Evolutionary conservation across 352 stramenopile species (phyloP).

Genomic region (Pythium apleroticum): DNA sequence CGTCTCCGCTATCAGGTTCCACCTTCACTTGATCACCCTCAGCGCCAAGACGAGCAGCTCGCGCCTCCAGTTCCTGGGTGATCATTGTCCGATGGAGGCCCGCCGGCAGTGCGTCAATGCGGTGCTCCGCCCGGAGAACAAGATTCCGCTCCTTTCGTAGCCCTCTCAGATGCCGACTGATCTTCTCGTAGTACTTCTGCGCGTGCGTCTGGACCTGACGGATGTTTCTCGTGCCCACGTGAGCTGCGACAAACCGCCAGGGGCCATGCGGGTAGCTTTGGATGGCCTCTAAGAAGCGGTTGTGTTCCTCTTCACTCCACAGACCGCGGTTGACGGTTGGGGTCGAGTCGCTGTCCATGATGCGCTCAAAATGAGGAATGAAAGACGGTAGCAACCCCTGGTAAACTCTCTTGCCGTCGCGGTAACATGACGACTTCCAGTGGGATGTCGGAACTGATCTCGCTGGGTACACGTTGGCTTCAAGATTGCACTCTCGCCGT

Average conservation of each 20-base stretch:
- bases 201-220: conserved; percentile 57
- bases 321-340: neutral
- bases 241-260: conserved; percentile 24
- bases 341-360: no score
- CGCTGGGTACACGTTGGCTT: no score
- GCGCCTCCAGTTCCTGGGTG: no score
- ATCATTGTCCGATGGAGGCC: no score
- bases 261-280: conserved; percentile 28
- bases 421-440: no score
- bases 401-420: no score
- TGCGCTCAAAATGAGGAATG: no score
- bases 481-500: no score
- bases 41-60: no score
- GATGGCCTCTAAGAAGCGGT: conserved; percentile 26
- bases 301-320: conserved; percentile 31
- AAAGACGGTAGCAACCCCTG: no score
- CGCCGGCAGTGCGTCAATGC: neutral
- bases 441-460: no score
- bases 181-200: conserved; percentile 65
- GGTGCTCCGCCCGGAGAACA: conserved; percentile 11
- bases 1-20: no score
- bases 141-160: conserved; percentile 42
- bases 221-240: conserved; percentile 32
- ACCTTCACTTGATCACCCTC: neutral
- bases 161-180: conserved; percentile 44